Evolutionary conservation across 2,329 filamentous ascomycete genomes (phyloP).

Genomic region (Trichophyton schoenleinii): DNA sequence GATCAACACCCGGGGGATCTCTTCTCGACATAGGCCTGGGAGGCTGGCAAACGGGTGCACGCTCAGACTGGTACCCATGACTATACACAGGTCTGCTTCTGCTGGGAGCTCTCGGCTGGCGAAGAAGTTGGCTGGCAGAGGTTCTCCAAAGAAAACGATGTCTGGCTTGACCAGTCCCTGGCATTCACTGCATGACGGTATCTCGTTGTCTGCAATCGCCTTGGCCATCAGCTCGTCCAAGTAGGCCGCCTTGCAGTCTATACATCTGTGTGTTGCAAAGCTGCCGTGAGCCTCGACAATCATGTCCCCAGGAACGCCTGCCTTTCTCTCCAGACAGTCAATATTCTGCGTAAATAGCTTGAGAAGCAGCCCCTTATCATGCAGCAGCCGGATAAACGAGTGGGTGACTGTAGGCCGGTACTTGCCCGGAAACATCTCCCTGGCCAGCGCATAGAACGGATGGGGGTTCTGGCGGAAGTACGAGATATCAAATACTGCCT

Average conservation of each 20-base stretch:
- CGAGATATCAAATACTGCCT: constrained; percentile 85
- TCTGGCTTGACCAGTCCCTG: constrained; percentile 79
- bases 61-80: constrained; percentile 77
- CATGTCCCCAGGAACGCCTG: constrained; percentile 65
- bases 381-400: constrained; percentile 71
- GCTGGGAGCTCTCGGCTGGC: constrained; percentile 42
- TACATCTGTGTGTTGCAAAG: constrained; percentile 81
- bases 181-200: constrained; percentile 61
- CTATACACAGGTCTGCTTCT: constrained; percentile 62
- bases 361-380: constrained; percentile 58
- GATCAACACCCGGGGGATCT: constrained; percentile 66
- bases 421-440: constrained; percentile 81
- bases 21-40: constrained; percentile 50
- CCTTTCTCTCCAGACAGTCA: constrained; percentile 79
- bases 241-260: constrained; percentile 66
- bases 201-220: constrained; percentile 52
- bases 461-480: constrained; percentile 76
- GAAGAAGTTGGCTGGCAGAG: constrained; percentile 55
- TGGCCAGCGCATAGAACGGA: constrained; percentile 85
- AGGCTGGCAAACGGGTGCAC: constrained; percentile 84
- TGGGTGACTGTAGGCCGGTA: constrained; percentile 84
- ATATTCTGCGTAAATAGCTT: constrained; percentile 98
- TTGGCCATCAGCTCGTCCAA: constrained; percentile 62
- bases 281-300: constrained; percentile 93
- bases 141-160: constrained; percentile 87